Conservation (phyloP, 768 basidiomycete species). For the Boletales sp. region DNA sequence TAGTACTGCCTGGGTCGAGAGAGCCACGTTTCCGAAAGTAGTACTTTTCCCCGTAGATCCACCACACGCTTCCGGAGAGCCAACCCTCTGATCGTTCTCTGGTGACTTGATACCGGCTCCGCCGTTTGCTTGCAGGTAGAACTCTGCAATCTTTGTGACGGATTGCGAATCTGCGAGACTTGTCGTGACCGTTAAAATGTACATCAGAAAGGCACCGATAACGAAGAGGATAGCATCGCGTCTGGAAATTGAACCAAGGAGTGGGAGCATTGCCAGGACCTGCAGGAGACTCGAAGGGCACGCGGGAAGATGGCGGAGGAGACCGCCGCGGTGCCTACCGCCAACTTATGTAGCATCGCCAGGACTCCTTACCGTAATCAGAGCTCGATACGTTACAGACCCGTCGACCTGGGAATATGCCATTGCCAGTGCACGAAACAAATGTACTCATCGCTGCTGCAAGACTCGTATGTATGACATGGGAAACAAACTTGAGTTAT, state of each 20-base stretch:
- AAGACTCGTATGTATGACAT: no score
- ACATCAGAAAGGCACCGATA: slow-evolving; percentile 54
- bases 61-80: not conserved
- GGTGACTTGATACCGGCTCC: not conserved
- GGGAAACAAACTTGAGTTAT: no score
- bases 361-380: no score
- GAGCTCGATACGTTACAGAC: no score
- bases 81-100: slow-evolving; percentile 5
- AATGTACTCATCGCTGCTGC: no score
- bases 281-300: not conserved
- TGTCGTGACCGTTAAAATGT: slow-evolving; percentile 43
- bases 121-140: slow-evolving; percentile 8
- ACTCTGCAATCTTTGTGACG: slow-evolving; percentile 29
- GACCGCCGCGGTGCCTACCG: not conserved
- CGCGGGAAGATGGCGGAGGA: not conserved
- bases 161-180: slow-evolving; percentile 28
- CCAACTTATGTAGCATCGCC: not conserved
- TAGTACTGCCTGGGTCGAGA: slow-evolving; percentile 23
- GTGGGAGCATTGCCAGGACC: slow-evolving; percentile 27
- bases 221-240: slow-evolving; percentile 60
- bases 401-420: no score
- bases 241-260: slow-evolving; percentile 43
- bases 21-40: not conserved
- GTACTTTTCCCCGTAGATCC: not conserved
- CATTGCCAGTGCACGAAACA: no score